Base-by-base conservation (phyloP, 1,139 yeast genomes). In the Yamadazyma jaroonii region DNA sequence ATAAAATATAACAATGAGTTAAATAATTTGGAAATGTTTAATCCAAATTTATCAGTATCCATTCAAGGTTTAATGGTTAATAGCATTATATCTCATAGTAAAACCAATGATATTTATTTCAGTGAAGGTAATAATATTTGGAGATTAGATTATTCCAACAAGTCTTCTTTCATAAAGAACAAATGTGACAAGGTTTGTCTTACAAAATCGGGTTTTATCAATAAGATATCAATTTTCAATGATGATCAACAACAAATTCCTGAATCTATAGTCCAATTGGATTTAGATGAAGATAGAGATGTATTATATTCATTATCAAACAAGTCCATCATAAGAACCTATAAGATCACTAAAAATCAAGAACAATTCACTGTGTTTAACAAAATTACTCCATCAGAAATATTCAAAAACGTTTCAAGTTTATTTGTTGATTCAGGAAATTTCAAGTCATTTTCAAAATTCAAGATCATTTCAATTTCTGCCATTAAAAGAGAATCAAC, bases 101-200 rank as follows among this genome's bases (percentile, higher is more conserved):
- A 66, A 31, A 80, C 92, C 0, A 85, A 89, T 35, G 90, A 94
- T 39, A 78, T 94, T 6, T 88, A 85, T 56, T 87, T 94, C 57
- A 73, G 85, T 13, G 89, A 86, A 49, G 95, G 92, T 3, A 66
- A 76, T 32, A 81, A 90, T 50, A 72, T 94, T 34, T 92, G 97
- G 96, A 89, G 88, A 54, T 68, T 92, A 40, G 82, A 79, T 43
- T 94, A 94, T 56, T 77, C 90, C n/a, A 84, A 82, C 46, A 79
- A 84, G 26, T 92, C 90, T 33, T 84, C 88, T 35, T 92, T 96
- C 85, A 88, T 88, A 54, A 80, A 83, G 45, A 84, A 86, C 53
- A 84, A 81, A 50, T 87, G 96, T 54, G 81, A 80, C 47, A 89
- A 88, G 57, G 78, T 83, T 24, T 87, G 96, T 55, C 71, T 84